These are phyloP conservation scores for Dillenia turbinata DNA, from an alignment of 164 flowering plant genomes.

Conservation along the genomic window DNA sequence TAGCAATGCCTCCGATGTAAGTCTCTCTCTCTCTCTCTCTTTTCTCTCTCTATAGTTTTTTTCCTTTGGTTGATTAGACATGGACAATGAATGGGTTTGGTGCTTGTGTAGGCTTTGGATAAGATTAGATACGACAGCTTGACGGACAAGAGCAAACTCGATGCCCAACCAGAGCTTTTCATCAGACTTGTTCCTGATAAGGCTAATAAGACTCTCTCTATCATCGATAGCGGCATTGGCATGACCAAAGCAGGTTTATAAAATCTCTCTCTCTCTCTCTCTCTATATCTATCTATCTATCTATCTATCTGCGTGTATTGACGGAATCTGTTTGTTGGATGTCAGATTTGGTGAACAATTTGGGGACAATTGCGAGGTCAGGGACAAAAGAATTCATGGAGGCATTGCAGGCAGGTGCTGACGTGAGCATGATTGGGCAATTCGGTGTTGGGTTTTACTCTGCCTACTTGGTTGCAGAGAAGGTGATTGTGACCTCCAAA, in stretches of 20 bases:
- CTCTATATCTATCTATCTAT: too few species aligned
- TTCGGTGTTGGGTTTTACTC: conserved; percentile 56
- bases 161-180: conserved; percentile 44
- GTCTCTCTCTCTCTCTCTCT: conserved; percentile 2
- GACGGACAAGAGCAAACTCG: conserved; percentile 42
- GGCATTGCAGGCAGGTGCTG: conserved; percentile 50
- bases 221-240: conserved; percentile 33
- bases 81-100: not conserved
- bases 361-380: conserved; percentile 63
- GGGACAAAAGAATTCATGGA: conserved; percentile 68
- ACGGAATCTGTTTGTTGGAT: not conserved
- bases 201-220: conserved; percentile 33
- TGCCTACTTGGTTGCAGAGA: conserved; percentile 54
- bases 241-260: conserved; percentile 28
- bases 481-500: conserved; percentile 51
- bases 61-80: not conserved
- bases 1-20: conserved; percentile 51
- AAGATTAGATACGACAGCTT: conserved; percentile 44
- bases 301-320: too few species aligned
- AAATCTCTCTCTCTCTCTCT: too few species aligned
- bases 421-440: conserved; percentile 65
- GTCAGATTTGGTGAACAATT: conserved; percentile 53
- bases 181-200: conserved; percentile 41
- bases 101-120: conserved; percentile 23
- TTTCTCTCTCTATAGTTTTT: not conserved